Conservation (phyloP, 2,329 filamentous ascomycete species). For the Akanthomyces lecanii region DNA sequence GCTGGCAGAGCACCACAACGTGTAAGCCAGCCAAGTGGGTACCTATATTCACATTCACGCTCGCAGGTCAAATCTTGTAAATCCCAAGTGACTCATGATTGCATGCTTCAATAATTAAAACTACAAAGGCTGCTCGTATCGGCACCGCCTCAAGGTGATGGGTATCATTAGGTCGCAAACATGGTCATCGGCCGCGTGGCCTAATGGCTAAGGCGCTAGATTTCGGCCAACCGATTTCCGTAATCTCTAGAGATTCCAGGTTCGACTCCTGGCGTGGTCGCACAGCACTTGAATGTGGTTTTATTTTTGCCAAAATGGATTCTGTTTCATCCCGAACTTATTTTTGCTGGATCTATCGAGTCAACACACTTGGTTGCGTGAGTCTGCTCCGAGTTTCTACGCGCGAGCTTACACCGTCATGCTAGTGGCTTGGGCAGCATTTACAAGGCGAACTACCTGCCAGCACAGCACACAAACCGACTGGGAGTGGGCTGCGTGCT, state of each 20-base stretch:
- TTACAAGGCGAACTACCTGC: too few relatives aligned
- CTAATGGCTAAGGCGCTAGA: slow-evolving; percentile 43
- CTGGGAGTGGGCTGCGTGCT: background rate
- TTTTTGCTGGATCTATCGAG: background rate
- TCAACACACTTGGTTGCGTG: background rate
- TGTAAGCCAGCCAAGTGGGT: background rate
- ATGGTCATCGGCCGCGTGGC: slow-evolving; percentile 35
- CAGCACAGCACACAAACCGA: background rate
- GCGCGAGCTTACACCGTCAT: too few relatives aligned
- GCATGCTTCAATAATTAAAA: too few relatives aligned
- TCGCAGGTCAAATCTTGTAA: background rate
- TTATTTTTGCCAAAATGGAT: slow-evolving; percentile 2
- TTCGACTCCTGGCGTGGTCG: slow-evolving; percentile 43
- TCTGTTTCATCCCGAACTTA: too few relatives aligned
- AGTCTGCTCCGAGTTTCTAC: background rate
- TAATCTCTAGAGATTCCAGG: slow-evolving; percentile 40
- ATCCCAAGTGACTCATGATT: too few relatives aligned
- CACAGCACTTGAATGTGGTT: background rate
- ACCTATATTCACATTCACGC: background rate
- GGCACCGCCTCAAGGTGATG: background rate
- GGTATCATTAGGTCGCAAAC: slow-evolving; percentile 1
- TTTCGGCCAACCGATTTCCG: slow-evolving; percentile 30
- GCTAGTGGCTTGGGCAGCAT: too few relatives aligned
- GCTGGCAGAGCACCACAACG: background rate
- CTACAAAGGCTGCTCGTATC: background rate